Percentiles rank a stretch among this genome's conserved stretches.
phyloP scores from a whole-genome alignment of 1,284 basidiomycete genomes.

The Afroboletus lepidellus region DNA sequence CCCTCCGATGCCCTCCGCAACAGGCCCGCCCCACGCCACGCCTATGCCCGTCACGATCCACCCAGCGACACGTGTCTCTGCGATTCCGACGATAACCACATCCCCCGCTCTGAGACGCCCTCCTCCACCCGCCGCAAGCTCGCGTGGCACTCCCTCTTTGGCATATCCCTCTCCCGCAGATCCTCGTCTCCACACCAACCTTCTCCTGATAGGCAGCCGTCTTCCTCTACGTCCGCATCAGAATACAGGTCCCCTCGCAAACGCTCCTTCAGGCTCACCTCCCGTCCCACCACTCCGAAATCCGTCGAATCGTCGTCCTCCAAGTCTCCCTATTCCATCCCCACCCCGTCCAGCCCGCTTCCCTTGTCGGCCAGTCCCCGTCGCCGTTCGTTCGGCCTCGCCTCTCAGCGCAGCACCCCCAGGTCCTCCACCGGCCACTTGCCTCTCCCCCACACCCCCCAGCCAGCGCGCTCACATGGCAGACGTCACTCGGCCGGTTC shows the following conservation, averaged over 20 bases:
- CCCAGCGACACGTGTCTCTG: conserved; percentile 16
- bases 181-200: conserved; percentile 31
- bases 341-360: conserved; percentile 30
- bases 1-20: conserved; percentile 41
- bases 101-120: conserved; percentile 32
- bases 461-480: conserved; percentile 23
- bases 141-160: conserved; percentile 49
- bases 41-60: conserved; percentile 27
- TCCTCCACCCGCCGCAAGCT: conserved; percentile 28
- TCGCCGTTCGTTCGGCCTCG: conserved; percentile 34
- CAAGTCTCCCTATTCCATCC: conserved; percentile 26
- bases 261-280: conserved; percentile 34
- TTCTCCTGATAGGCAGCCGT: conserved; percentile 22
- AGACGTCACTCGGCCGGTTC: conserved; percentile 32
- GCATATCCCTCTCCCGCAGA: conserved; percentile 43
- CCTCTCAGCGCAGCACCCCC: conserved; percentile 31
- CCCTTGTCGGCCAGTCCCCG: conserved; percentile 35
- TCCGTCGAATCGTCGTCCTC: conserved; percentile 19
- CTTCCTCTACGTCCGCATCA: conserved; percentile 27
- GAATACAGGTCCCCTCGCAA: conserved; percentile 23
- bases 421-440: conserved; percentile 31
- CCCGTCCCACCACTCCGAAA: conserved; percentile 36
- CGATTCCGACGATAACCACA: conserved; percentile 23
- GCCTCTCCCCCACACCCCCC: conserved; percentile 24
- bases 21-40: conserved; percentile 17